phyloP scores from a whole-genome alignment of 116 monocot species.

The Dioscorea cayenensis region DNA sequence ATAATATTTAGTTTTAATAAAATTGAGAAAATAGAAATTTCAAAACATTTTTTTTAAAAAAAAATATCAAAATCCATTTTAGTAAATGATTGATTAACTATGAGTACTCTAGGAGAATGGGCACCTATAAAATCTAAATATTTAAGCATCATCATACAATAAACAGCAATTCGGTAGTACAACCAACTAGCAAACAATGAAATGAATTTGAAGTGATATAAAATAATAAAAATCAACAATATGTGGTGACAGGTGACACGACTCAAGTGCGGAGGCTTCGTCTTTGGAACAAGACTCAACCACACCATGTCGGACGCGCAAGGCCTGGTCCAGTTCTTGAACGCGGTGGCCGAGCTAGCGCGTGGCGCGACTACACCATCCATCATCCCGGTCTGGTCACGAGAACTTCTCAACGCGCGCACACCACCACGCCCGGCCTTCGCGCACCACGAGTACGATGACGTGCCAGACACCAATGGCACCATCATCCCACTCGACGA shows the following conservation, averaged over 20 bases:
- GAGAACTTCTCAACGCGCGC: slow-evolving; percentile 27
- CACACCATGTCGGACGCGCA: slow-evolving; percentile 41
- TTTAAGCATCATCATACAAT: no score
- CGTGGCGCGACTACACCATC: slow-evolving; percentile 19
- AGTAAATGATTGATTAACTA: no score
- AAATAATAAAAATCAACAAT: background rate
- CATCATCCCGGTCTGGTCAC: slow-evolving; percentile 28
- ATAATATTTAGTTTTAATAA: no score
- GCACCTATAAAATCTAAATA: no score
- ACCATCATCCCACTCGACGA: slow-evolving; percentile 44
- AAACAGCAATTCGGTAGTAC: no score
- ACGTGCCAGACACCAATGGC: slow-evolving; percentile 38
- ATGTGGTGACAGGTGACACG: slow-evolving; percentile 29
- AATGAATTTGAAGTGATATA: no score
- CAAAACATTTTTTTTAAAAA: no score
- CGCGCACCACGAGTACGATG: slow-evolving; percentile 35
- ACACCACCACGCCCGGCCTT: slow-evolving; percentile 23
- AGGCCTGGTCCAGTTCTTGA: slow-evolving; percentile 43
- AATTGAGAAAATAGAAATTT: no score
- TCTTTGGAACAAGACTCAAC: slow-evolving; percentile 28
- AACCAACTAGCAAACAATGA: no score
- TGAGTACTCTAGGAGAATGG: no score
- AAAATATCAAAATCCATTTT: no score
- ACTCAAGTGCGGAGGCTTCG: slow-evolving; percentile 36
- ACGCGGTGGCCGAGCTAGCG: slow-evolving; percentile 31